phyloP scores from a whole-genome alignment of 1,284 basidiomycete species.

The Cerrena zonata region DNA sequence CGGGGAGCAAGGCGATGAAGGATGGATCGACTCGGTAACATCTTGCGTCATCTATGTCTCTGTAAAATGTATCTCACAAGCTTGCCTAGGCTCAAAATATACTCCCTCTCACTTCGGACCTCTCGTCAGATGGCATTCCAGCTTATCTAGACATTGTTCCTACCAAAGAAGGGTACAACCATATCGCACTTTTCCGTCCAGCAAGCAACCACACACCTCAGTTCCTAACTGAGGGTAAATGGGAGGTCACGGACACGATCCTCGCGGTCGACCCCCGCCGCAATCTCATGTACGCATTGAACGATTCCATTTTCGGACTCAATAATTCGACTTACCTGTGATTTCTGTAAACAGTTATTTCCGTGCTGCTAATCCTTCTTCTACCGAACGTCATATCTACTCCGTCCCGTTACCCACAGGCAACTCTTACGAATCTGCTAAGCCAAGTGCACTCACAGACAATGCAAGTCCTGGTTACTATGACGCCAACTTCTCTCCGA shows the following conservation, averaged over 20 bases:
- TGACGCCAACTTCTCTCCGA: constrained; percentile 71
- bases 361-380: constrained; percentile 76
- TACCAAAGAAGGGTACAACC: constrained; percentile 73
- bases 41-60: no score
- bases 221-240: constrained; percentile 81
- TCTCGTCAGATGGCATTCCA: constrained; percentile 37
- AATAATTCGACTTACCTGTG: no score
- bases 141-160: constrained; percentile 89
- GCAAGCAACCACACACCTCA: constrained; percentile 60
- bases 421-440: constrained; percentile 23
- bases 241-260: constrained; percentile 83
- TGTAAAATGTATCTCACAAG: no score
- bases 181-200: constrained; percentile 84
- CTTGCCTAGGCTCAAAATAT: constrained; percentile 54
- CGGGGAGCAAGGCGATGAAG: constrained; percentile 82
- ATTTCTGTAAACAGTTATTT: constrained; percentile 63
- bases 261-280: constrained; percentile 65
- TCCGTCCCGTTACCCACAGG: constrained; percentile 59
- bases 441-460: constrained; percentile 66
- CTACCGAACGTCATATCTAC: constrained; percentile 81
- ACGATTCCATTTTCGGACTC: constrained; percentile 3
- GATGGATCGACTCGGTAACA: constrained; percentile 83
- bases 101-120: constrained; percentile 44
- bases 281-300: constrained; percentile 69
- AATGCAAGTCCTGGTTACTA: constrained; percentile 57